phyloP scores from a whole-genome alignment of 139 green algal genomes.

The Volvox reticuliferus region DNA sequence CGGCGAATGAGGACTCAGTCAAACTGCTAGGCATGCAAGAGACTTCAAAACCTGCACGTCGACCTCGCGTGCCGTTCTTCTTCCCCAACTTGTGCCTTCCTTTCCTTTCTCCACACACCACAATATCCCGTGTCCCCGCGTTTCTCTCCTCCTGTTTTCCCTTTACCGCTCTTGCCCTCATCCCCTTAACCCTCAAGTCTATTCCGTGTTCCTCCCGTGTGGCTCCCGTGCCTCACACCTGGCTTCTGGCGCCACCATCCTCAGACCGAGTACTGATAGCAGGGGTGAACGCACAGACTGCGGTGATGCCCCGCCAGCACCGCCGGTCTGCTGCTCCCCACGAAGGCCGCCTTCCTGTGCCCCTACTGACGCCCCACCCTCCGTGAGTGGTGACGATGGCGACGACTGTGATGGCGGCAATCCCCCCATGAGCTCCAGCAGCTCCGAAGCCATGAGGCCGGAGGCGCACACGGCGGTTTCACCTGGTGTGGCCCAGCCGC shows the following conservation, averaged over 20 bases:
- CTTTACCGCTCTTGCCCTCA: too few relatives aligned
- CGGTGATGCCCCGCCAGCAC: not conserved
- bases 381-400: not conserved
- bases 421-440: not conserved
- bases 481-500: constrained; percentile 53
- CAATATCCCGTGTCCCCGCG: too few relatives aligned
- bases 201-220: too few relatives aligned
- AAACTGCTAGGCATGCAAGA: too few relatives aligned
- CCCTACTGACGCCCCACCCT: not conserved
- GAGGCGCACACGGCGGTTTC: constrained; percentile 52
- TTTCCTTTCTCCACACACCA: too few relatives aligned
- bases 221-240: not conserved
- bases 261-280: constrained; percentile 7
- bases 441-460: not conserved
- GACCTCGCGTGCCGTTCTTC: too few relatives aligned
- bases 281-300: not conserved
- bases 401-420: not conserved
- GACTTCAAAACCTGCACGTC: too few relatives aligned
- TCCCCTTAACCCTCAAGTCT: too few relatives aligned
- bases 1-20: too few relatives aligned
- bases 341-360: not conserved
- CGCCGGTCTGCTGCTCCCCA: not conserved
- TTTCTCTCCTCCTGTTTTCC: too few relatives aligned
- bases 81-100: too few relatives aligned
- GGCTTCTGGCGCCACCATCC: constrained; percentile 30